Evolutionary conservation across 1,139 yeast genomes (phyloP), one percentile per base, ranked within the genome.

Genomic region (Candida glucosophila): DNA sequence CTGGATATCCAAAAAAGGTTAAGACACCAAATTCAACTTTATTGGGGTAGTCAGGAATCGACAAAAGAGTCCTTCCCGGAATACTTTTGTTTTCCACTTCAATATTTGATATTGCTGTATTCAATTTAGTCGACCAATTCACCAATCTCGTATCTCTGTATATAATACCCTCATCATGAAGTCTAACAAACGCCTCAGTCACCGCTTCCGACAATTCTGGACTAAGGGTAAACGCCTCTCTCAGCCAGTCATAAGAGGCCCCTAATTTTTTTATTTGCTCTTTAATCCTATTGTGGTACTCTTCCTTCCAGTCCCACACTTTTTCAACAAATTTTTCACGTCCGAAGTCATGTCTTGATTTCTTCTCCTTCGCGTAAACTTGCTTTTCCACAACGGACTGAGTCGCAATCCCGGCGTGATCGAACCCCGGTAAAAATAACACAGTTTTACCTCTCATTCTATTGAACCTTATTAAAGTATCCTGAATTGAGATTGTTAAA

Each of bases 271-370:
- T 69, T 48, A 90, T 73, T 61, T 90, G 99, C 37, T 67, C 57
- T 62, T 82, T 82, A 53, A 90, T 90, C 43, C 82, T 78, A 33
- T 55, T 57, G 47, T 90, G 97, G 62, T 90, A 92, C 35, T 80
- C 88, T 37, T 86, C 94, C 56, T 92, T 90, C 99, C 98, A 92
- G 45, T 85, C 95, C 97, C 97, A 88, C 22, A 90, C 96, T 49
- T 81, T 78, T 24, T 70, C 79, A 33, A 83, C 61, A 43, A 90
- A 90, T 41, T 75, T 77, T 49, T 88, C 96, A 59, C 98, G 82
- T 33, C 96, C 95, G 38, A 73, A 77, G 50, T 90, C 97, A 52
- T 90, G 95, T 64, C 97, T 80, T 29, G 98, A 85, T 53, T 80
- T 73, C 60, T 77, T 71, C 50, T 85, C 88, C 41, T 74, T 73